Evolutionary conservation across 345 rosid species (phyloP).

Genomic region (Populus tremula): DNA sequence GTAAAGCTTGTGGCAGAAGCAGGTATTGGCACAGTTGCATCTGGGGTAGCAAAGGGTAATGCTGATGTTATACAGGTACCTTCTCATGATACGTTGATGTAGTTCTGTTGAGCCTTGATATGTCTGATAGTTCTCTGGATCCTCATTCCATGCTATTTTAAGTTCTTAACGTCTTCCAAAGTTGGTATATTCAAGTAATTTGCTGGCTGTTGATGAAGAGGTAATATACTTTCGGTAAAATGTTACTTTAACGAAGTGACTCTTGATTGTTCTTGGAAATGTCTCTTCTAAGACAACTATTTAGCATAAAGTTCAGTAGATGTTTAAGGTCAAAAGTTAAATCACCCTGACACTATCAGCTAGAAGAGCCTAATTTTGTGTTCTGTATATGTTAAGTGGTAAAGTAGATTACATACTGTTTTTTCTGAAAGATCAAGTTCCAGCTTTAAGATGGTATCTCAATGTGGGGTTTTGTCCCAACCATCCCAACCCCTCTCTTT

Average conservation of each 20-base stretch:
- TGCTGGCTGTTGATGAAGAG: background rate
- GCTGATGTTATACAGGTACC: conserved; percentile 94
- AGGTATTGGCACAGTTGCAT: conserved; percentile 98
- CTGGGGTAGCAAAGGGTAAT: conserved; percentile 99
- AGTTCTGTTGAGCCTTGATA: background rate
- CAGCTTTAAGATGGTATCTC: background rate
- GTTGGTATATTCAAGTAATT: background rate
- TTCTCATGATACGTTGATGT: background rate
- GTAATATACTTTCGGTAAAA: background rate
- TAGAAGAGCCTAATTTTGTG: background rate
- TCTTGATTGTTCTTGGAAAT: background rate
- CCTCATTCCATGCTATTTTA: background rate
- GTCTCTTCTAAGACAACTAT: background rate
- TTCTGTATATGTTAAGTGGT: background rate
- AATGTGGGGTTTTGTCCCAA: background rate
- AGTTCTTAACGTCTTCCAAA: background rate
- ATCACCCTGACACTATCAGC: background rate
- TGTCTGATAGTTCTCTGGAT: background rate
- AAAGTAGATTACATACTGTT: background rate
- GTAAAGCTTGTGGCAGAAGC: conserved; percentile 99
- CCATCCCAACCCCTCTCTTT: background rate
- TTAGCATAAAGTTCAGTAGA: background rate
- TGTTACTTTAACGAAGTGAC: background rate
- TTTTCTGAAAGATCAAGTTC: background rate
- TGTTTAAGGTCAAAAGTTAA: background rate